Evolutionary conservation across 2,329 filamentous ascomycete species (phyloP), one percentile per base, ranked within the genome.

Genomic region (Tolypocladium cylindrosporum): DNA sequence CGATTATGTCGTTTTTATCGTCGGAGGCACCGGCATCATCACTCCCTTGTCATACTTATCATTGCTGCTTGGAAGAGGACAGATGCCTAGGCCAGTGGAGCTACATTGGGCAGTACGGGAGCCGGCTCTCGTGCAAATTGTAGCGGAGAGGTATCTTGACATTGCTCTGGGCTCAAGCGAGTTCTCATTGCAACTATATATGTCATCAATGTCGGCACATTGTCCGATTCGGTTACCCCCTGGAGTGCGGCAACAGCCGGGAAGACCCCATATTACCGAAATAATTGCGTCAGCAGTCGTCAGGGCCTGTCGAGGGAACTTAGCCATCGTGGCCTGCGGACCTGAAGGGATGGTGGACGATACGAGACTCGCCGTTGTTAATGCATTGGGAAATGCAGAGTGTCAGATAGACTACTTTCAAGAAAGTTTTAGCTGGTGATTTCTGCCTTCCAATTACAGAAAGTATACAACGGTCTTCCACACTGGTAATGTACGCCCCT

Each of bases 1-100:
- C 51, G 67, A 71, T 9, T 68, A 70, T 31, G 63, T 78, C 2
- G 59, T 78, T 0, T 77, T 79, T 57, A 63, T 79, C 5, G 74
- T 74, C 0, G 77, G 77, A 1, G 77, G 77, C 0, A 78, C 74
- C 53, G 77, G 77, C 0, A 71, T 79, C n/a, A 75, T 75, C 19
- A 69, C 75, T 0, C 69, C 75, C 0, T 61, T 78, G 0, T 72
- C 75, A 1, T 75, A 79, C 58, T 62, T 77, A 2, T 60, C 64
- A 1, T 51, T 57, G 0, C 64, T 76, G 13, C 61, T 66, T 1
- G 59, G 54, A 2, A 27, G 57, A 5, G 45, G 56, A 0, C 58
- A 59, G 4, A 54, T 55, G 1, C 63, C 65, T 0, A 62, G 59
- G 24, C 64, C 65, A 0, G 62, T 76, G 0, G 69, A 68, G 16